Conservation (phyloP, 371 early-diverging fungal species). For the Mucor irregularis region DNA sequence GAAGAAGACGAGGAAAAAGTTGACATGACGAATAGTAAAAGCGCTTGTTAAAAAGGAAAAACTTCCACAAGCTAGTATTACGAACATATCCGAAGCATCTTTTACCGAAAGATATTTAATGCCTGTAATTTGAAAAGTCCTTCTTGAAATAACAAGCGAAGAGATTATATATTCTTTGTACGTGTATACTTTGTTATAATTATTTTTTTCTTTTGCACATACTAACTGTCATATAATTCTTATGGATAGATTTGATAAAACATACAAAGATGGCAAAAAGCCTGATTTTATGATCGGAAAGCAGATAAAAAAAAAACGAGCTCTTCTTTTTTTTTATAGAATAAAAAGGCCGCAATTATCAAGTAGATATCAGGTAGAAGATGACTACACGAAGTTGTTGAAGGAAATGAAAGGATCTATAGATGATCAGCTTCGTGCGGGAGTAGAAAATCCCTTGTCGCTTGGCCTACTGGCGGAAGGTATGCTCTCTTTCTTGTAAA, state of each 20-base stretch:
- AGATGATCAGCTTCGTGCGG: slow-evolving; percentile 12
- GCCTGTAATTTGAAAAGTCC: slow-evolving; percentile 8
- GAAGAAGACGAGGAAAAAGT: slow-evolving; percentile 1
- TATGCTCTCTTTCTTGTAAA: slow-evolving; percentile 18
- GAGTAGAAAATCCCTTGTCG: slow-evolving; percentile 12
- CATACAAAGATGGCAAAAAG: slow-evolving; percentile 8
- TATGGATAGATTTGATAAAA: slow-evolving; percentile 14
- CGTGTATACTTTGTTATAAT: slow-evolving; percentile 15
- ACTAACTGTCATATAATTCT: slow-evolving; percentile 10
- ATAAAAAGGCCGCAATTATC: background rate
- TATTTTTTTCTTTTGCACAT: slow-evolving; percentile 7
- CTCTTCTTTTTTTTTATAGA: background rate
- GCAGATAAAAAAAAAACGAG: slow-evolving; percentile 3
- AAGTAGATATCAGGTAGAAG: too few species aligned
- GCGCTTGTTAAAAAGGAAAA: slow-evolving; percentile 3
- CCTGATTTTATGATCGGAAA: slow-evolving; percentile 18
- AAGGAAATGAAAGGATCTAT: slow-evolving; percentile 16
- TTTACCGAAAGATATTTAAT: slow-evolving; percentile 10
- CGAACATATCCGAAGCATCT: slow-evolving; percentile 6
- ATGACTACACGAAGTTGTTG: slow-evolving; percentile 9
- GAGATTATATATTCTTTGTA: slow-evolving; percentile 13
- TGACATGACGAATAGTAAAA: slow-evolving; percentile 16
- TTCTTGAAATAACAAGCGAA: slow-evolving; percentile 6
- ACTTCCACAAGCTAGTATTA: slow-evolving; percentile 2
- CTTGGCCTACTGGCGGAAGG: slow-evolving; percentile 19